Conservation (phyloP, 306 rosid species). For the Castanea crenata region DNA sequence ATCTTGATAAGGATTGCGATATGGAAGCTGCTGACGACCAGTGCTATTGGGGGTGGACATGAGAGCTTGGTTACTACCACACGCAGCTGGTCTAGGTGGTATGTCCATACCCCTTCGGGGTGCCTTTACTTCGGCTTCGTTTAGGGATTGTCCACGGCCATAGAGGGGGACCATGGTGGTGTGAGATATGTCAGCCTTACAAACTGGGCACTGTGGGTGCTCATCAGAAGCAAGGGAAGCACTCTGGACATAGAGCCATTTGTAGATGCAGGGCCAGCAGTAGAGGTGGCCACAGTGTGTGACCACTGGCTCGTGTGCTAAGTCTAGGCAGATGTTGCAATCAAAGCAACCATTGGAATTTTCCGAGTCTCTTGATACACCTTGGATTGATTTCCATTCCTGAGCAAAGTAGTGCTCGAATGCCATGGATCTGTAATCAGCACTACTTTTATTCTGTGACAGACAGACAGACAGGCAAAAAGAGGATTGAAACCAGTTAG, state of each 20-base stretch:
- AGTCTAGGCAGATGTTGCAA: slow-evolving; percentile 92
- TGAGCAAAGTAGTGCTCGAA: slow-evolving; percentile 44
- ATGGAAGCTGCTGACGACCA: slow-evolving; percentile 62
- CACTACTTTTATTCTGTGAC: slow-evolving; percentile 30
- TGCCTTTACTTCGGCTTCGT: slow-evolving; percentile 40
- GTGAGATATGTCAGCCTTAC: slow-evolving; percentile 80
- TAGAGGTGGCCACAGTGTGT: slow-evolving; percentile 94
- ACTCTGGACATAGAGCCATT: slow-evolving; percentile 81
- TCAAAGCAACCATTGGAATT: slow-evolving; percentile 56
- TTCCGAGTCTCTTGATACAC: slow-evolving; percentile 43
- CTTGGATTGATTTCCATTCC: slow-evolving; percentile 51
- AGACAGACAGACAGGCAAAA: slow-evolving; percentile 7
- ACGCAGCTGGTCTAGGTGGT: slow-evolving; percentile 88
- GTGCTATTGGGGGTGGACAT: slow-evolving; percentile 33
- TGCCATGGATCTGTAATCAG: slow-evolving; percentile 49
- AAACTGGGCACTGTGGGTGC: slow-evolving; percentile 91
- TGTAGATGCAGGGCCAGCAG: slow-evolving; percentile 98
- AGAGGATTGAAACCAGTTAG: slow-evolving; percentile 25
- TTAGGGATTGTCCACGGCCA: slow-evolving; percentile 56
- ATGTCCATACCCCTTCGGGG: slow-evolving; percentile 28
- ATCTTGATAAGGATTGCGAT: slow-evolving; percentile 71
- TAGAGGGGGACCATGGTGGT: slow-evolving; percentile 81
- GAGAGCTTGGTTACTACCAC: slow-evolving; percentile 38
- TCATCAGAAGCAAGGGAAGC: slow-evolving; percentile 70
- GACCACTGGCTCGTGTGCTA: slow-evolving; percentile 77